phyloP scores from a whole-genome alignment of 257 asterid species.

The Salvia rosmarinus region DNA sequence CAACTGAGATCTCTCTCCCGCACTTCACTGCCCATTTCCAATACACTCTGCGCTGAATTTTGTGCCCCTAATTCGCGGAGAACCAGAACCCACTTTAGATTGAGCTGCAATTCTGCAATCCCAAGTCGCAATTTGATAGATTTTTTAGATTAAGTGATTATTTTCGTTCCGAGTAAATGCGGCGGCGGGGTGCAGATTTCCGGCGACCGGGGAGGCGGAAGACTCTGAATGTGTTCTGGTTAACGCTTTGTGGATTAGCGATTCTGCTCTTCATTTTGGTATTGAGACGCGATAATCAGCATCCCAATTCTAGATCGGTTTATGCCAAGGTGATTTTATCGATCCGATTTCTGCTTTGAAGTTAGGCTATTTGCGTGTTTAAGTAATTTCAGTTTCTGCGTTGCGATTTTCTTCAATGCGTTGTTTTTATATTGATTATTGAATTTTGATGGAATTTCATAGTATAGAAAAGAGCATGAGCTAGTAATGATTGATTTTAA shows the following conservation, averaged over 20 bases:
- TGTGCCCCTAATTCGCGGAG: not conserved
- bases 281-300: constrained; percentile 60
- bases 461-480: constrained; percentile 9
- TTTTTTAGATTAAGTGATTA: not conserved
- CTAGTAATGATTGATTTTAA: not conserved
- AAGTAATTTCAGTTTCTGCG: not conserved
- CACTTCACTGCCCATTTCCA: constrained; percentile 30
- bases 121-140: constrained; percentile 4
- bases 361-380: not conserved
- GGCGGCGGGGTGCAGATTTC: constrained; percentile 79
- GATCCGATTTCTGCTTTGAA: constrained; percentile 32
- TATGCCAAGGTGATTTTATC: constrained; percentile 54
- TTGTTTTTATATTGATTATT: not conserved
- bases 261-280: constrained; percentile 64
- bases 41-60: constrained; percentile 20
- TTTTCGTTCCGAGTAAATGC: constrained; percentile 44
- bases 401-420: constrained; percentile 3
- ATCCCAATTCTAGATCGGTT: constrained; percentile 63
- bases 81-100: constrained; percentile 16
- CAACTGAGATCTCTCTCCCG: constrained; percentile 34
- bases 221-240: constrained; percentile 62
- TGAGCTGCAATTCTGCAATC: constrained; percentile 27
- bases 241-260: constrained; percentile 61
- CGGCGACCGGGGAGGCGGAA: constrained; percentile 84
- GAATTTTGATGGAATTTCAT: constrained; percentile 12